Base-by-base conservation (phyloP, 2,329 filamentous ascomycete genomes). In the Xylaria sp. region DNA sequence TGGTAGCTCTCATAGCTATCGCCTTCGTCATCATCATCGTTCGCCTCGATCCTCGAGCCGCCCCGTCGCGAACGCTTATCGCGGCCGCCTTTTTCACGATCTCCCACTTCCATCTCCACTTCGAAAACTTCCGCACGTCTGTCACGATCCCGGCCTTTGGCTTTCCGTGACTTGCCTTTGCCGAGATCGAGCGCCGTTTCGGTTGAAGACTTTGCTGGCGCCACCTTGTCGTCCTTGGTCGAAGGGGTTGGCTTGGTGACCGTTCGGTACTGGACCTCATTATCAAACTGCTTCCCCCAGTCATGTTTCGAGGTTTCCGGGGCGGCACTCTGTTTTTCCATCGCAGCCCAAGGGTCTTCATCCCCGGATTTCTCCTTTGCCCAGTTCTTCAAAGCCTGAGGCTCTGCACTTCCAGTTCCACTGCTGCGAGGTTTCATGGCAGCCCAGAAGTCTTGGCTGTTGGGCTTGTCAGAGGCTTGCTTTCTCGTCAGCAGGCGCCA, bases 1-100 rank as follows among this genome's bases (percentile, higher is more conserved):
- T 75, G 74, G 60, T 77, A 78, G 40, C 67, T 63, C 39, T 75
- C 69, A 38, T 70, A 65, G 26, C 54, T 48, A 45, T 65, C 53
- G 24, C 59, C 59, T 17, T 63, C 70, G 3, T 65, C 66, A 17
- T 69, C 69, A 18, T 68, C 69, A 4, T 70, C 68, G 8, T 62
- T 70, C 68, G 8, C 61, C 46, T 6, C 51, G 52, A 34, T 26
- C 37, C 19, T 44, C 50, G 2, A 39, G 42, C 2, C n/a, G n/a
- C 44, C 20, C 37, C 57, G 56, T 17, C 45, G 39, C n/a, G 56
- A 54, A 5, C 60, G 56, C 29, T 57, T 63, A 17, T 41, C 56
- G 46, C 52, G 50, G 22, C 43, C 45, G 19, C 44, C 44, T 16
- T 7, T 29, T 8, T 39, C 44, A 16, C 54, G 49, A 17, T 21